Percentiles rank a stretch among this genome's conserved stretches.
These are phyloP conservation scores for Santalum album DNA, from an alignment of 164 flowering plant species.

Conservation along the genomic window DNA sequence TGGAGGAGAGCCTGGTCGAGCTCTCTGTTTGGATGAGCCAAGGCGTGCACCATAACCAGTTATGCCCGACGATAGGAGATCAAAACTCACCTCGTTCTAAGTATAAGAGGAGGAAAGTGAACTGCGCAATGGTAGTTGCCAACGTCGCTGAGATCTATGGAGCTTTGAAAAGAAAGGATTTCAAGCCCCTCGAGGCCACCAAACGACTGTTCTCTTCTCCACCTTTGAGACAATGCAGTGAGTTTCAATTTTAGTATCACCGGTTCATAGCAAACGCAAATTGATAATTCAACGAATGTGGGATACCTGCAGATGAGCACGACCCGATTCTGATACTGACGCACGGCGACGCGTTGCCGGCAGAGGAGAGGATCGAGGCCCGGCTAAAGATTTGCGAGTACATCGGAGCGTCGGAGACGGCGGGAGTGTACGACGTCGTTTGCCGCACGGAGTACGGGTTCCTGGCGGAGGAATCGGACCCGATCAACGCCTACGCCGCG, in stretches of 20 bases:
- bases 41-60: slow-evolving; percentile 65
- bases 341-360: slow-evolving; percentile 55
- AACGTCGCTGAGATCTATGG: no score
- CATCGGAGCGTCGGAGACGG: slow-evolving; percentile 42
- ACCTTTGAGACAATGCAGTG: slow-evolving; percentile 49
- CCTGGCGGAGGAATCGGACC: slow-evolving; percentile 53
- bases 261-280: no score
- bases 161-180: no score
- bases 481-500: slow-evolving; percentile 50
- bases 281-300: no score
- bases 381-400: slow-evolving; percentile 46
- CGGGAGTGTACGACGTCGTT: slow-evolving; percentile 55
- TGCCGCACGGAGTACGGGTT: slow-evolving; percentile 67
- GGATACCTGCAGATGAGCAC: slow-evolving; percentile 71
- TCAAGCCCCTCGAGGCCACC: no score
- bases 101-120: slow-evolving; percentile 40
- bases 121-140: no score
- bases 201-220: slow-evolving; percentile 45
- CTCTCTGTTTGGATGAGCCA: slow-evolving; percentile 44
- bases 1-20: slow-evolving; percentile 32
- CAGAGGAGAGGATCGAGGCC: slow-evolving; percentile 53
- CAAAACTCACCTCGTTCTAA: slow-evolving; percentile 21
- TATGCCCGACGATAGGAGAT: slow-evolving; percentile 42
- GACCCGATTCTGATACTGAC: slow-evolving; percentile 58
- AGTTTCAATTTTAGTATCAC: no score